These are phyloP conservation scores for Haplographium delicatum DNA, from an alignment of 495 filamentous ascomycete genomes.

Conservation along the genomic window DNA sequence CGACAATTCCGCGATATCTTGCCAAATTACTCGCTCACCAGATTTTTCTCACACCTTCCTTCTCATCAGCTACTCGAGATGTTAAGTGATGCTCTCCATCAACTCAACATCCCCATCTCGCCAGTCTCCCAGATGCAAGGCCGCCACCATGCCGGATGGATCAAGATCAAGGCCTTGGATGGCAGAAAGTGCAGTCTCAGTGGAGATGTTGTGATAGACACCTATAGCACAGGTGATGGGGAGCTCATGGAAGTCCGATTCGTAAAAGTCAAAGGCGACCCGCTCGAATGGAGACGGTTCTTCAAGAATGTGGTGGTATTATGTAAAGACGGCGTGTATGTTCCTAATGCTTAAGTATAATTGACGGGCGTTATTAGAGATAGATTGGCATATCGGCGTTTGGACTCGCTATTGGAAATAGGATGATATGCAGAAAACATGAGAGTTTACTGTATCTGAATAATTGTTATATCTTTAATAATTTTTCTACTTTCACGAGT, in stretches of 20 bases:
- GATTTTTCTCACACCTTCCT: slow-evolving; percentile 83
- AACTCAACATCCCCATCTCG: slow-evolving; percentile 72
- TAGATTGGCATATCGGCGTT: slow-evolving; percentile 6
- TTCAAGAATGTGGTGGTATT: slow-evolving; percentile 88
- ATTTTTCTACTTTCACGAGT: too few species aligned
- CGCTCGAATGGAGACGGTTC: slow-evolving; percentile 92
- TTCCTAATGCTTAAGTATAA: slow-evolving; percentile 14
- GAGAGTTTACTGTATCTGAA: too few species aligned
- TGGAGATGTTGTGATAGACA: slow-evolving; percentile 79
- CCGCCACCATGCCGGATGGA: slow-evolving; percentile 46
- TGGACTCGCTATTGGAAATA: not conserved
- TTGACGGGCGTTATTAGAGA: slow-evolving; percentile 11
- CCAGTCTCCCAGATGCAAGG: slow-evolving; percentile 29
- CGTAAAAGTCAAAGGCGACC: slow-evolving; percentile 92
- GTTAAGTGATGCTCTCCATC: slow-evolving; percentile 74
- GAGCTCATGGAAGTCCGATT: slow-evolving; percentile 82
- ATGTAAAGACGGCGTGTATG: slow-evolving; percentile 72
- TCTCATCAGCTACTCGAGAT: slow-evolving; percentile 73
- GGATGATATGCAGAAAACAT: too few species aligned
- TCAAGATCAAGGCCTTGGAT: slow-evolving; percentile 71
- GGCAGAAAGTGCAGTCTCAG: slow-evolving; percentile 72
- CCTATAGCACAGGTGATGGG: slow-evolving; percentile 41
- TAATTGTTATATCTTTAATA: too few species aligned
- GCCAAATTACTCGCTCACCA: slow-evolving; percentile 74
- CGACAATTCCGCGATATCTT: slow-evolving; percentile 81